These are phyloP conservation scores for Novymonas esmeraldas DNA, from an alignment of 208 protist species.

Conservation along the genomic window DNA sequence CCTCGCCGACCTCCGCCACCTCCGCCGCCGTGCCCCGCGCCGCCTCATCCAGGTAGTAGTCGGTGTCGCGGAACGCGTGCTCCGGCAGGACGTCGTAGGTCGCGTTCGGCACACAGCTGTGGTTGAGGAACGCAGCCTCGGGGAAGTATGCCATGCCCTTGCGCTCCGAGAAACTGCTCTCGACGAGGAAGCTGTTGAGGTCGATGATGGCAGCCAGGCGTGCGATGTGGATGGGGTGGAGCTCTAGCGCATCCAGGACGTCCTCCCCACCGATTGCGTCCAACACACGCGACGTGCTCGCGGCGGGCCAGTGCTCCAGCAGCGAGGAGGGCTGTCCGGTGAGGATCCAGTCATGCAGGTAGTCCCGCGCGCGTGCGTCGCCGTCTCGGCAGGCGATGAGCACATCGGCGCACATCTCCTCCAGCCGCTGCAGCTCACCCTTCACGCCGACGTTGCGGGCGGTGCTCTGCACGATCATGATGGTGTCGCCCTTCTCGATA, in stretches of 20 bases:
- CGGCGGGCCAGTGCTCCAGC: constrained; percentile 76
- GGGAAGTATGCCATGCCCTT: constrained; percentile 92
- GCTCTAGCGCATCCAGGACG: constrained; percentile 68
- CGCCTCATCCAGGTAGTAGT: constrained; percentile 78
- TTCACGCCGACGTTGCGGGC: constrained; percentile 82
- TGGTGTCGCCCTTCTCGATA: constrained; percentile 69
- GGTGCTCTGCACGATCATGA: constrained; percentile 87
- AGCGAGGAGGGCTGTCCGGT: constrained; percentile 84
- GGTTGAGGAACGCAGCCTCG: constrained; percentile 87
- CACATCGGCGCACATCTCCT: constrained; percentile 73
- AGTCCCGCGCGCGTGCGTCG: constrained; percentile 31
- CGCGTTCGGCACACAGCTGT: constrained; percentile 87
- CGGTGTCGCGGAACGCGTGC: constrained; percentile 75
- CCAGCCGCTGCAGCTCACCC: constrained; percentile 70
- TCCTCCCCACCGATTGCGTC: constrained; percentile 65
- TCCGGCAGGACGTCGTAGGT: constrained; percentile 86
- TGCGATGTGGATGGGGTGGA: constrained; percentile 83
- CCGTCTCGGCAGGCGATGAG: constrained; percentile 27
- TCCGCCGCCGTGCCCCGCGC: not conserved
- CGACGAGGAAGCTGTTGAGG: constrained; percentile 88
- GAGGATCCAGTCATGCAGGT: constrained; percentile 84
- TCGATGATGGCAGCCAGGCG: constrained; percentile 85
- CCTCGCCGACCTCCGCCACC: constrained; percentile 3
- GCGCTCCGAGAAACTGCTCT: constrained; percentile 80
- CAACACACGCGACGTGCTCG: constrained; percentile 65